These are phyloP conservation scores for Medicago ruthenica DNA, from an alignment of 306 rosid species.

Conservation along the genomic window DNA sequence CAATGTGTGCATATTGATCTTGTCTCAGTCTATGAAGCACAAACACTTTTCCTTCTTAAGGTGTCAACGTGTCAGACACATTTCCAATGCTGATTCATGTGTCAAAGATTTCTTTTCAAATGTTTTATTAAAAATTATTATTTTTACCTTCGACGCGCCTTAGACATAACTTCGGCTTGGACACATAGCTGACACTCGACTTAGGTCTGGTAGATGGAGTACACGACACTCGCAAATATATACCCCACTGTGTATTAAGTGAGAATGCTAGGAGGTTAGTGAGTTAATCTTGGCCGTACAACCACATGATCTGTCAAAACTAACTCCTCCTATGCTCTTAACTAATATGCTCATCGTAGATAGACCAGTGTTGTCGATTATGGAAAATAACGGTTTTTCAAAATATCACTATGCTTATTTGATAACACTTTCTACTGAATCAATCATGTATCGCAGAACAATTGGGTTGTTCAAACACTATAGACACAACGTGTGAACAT, in stretches of 20 bases:
- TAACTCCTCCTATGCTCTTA: neutral
- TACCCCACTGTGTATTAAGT: neutral
- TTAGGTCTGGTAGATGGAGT: neutral
- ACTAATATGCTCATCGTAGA: neutral
- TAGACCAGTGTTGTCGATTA: neutral
- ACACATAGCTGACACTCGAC: conserved; percentile 6
- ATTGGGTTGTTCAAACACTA: too few species aligned
- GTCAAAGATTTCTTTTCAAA: neutral
- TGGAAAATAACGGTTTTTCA: neutral
- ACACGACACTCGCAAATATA: neutral
- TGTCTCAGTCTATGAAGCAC: neutral
- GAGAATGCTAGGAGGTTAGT: neutral
- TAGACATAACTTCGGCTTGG: neutral
- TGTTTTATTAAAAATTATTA: neutral
- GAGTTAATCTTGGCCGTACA: neutral
- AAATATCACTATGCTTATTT: too few species aligned
- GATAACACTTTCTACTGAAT: too few species aligned
- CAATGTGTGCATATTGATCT: neutral
- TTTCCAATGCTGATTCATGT: neutral
- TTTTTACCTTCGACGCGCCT: neutral
- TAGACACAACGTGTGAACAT: neutral
- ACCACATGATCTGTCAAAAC: neutral
- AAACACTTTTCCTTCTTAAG: neutral
- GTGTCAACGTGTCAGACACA: neutral
- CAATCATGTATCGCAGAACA: too few species aligned